phyloP scores from a whole-genome alignment of 345 rosid species.

The Populus simonii region DNA sequence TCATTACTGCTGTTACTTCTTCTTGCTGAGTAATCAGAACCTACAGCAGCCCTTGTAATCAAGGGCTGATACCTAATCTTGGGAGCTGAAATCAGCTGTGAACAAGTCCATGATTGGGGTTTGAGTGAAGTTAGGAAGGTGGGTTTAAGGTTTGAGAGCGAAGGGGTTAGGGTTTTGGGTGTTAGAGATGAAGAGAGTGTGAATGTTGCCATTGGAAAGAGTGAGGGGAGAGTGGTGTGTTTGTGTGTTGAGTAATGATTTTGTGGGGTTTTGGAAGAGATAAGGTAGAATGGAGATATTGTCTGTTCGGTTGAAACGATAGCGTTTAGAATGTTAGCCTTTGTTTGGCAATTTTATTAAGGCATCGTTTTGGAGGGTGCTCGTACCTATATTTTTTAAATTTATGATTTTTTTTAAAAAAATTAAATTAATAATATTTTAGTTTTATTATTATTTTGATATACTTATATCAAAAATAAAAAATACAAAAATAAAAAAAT shows the following conservation, averaged over 20 bases:
- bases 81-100: slow-evolving; percentile 8
- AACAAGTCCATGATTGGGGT: slow-evolving; percentile 4
- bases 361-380: too few relatives aligned
- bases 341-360: too few relatives aligned
- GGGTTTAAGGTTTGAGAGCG: slow-evolving; percentile 43
- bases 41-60: slow-evolving; percentile 38
- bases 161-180: slow-evolving; percentile 13
- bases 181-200: slow-evolving; percentile 23
- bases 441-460: too few relatives aligned
- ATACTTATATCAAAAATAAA: too few relatives aligned
- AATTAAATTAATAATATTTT: too few relatives aligned
- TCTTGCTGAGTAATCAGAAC: slow-evolving; percentile 60
- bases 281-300: not conserved
- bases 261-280: not conserved
- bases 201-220: slow-evolving; percentile 50
- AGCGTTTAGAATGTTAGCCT: too few relatives aligned
- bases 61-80: not conserved
- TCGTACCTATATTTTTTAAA: too few relatives aligned
- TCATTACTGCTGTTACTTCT: slow-evolving; percentile 63
- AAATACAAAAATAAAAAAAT: too few relatives aligned
- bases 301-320: too few relatives aligned
- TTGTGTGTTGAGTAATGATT: too few relatives aligned
- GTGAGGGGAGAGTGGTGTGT: not conserved
- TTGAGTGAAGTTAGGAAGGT: slow-evolving; percentile 14
- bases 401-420: too few relatives aligned